Evolutionary conservation across 2,329 filamentous ascomycete species (phyloP).

Genomic region (Daldinia sp.): DNA sequence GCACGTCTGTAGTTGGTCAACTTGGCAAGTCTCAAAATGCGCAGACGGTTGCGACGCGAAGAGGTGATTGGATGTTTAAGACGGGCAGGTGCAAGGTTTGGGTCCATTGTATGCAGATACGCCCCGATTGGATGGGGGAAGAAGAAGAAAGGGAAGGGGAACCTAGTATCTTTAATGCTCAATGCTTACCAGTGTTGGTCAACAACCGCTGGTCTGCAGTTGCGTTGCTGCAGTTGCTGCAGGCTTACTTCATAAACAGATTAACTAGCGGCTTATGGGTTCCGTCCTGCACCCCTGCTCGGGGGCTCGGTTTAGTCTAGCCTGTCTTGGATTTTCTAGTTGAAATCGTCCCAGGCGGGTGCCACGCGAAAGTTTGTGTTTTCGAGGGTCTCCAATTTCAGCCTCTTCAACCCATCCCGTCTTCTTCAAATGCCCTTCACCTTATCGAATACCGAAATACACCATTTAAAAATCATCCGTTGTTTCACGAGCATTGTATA

Average conservation of each 20-base stretch:
- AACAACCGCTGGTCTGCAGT: too few species aligned
- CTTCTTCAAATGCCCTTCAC: constrained; percentile 15
- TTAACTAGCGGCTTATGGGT: constrained; percentile 21
- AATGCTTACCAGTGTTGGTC: constrained; percentile 13
- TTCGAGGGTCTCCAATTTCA: constrained; percentile 46
- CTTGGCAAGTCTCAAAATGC: constrained; percentile 30
- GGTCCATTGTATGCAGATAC: not conserved
- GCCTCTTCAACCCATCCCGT: constrained; percentile 41
- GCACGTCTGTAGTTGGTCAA: constrained; percentile 15
- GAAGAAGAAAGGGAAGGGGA: too few species aligned
- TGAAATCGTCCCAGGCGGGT: constrained; percentile 27
- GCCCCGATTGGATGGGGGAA: constrained; percentile 19
- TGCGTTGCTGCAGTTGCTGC: too few species aligned
- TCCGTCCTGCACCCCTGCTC: constrained; percentile 31
- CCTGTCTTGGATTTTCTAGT: constrained; percentile 27
- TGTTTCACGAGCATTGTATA: not conserved
- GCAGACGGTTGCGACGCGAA: constrained; percentile 2
- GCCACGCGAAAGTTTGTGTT: constrained; percentile 41
- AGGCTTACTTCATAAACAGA: not conserved
- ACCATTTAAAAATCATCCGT: constrained; percentile 5
- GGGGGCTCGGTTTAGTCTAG: constrained; percentile 23
- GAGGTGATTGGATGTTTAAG: constrained; percentile 18
- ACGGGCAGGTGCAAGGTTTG: constrained; percentile 12
- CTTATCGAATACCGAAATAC: constrained; percentile 20
- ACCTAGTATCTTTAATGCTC: constrained; percentile 16